Evolutionary conservation across 2,329 filamentous ascomycete genomes (phyloP), one percentile per base, ranked within the genome.

Genomic region (Aspergillus sp.): DNA sequence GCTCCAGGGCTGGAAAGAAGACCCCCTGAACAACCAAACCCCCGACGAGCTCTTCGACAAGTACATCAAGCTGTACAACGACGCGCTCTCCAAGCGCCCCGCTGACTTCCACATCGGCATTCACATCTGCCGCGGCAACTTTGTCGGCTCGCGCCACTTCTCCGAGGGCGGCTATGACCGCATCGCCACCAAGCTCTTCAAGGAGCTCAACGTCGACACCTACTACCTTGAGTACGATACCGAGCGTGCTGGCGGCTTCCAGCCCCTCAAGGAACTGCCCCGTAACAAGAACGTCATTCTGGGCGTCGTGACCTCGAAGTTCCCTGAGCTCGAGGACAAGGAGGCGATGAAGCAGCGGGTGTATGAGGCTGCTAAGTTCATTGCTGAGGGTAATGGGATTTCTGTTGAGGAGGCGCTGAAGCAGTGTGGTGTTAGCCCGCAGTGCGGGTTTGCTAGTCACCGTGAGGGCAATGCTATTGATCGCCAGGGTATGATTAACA

Each of bases 1-100:
- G 78, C 77, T 86, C 32, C 70, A 79, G 43, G 85, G 84, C 13
- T 88, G 84, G 80, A 78, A 79, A 46, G 77, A 78, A 12, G 86
- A 89, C 62, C 68, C 76, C 43, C 76, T 82, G 58, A 88, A 90
- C 63, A 78, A 78, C 46, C 80, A 82, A 64, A 79, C 79, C 1
- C 79, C 85, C 5, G 84, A 87, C 43, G 81, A 84, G 55, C 81
- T 88, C 41, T 78, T 90, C 19, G 83, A 88, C 57, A 80, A 83
- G 23, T 90, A 90, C 69, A 85, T 90, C 64, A 74, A 78, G 52
- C 80, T 88, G 55, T 90, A 90, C 75, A 90, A 90, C 64, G 82
- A 86, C 65, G 81, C 77, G 59, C 75, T 88, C 60, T 71, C 74
- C 58, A 78, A 79, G 58, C 71, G 81, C 0, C 84, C 85, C 0